phyloP scores from a whole-genome alignment of 371 early-diverging fungal species.

The Parasitella parasitica region DNA sequence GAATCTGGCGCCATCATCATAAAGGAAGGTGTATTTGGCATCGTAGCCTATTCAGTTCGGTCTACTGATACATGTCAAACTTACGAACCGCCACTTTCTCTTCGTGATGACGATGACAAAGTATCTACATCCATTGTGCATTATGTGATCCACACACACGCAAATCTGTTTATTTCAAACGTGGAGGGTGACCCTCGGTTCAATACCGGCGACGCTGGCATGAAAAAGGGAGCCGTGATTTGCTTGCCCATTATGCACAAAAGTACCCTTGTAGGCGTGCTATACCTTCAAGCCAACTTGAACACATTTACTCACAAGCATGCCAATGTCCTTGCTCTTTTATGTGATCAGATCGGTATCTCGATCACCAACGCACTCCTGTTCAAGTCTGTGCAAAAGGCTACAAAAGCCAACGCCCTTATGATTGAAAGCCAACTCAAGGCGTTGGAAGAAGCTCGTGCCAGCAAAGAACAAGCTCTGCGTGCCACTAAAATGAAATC shows the following conservation, averaged over 20 bases:
- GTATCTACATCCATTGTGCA: constrained; percentile 40
- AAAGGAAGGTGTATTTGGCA: constrained; percentile 44
- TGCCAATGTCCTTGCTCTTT: constrained; percentile 51
- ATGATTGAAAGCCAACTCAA: constrained; percentile 44
- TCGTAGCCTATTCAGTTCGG: constrained; percentile 39
- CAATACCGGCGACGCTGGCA: constrained; percentile 27
- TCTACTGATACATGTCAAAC: constrained; percentile 29
- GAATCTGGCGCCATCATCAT: constrained; percentile 47
- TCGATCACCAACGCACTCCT: constrained; percentile 61
- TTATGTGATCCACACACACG: constrained; percentile 43
- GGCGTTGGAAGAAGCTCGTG: constrained; percentile 44
- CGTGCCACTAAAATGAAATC: constrained; percentile 47
- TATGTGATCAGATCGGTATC: constrained; percentile 64
- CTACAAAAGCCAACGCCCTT: constrained; percentile 35
- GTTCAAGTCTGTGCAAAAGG: constrained; percentile 50
- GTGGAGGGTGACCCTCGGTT: constrained; percentile 41
- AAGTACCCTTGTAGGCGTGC: constrained; percentile 50
- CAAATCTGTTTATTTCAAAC: constrained; percentile 41
- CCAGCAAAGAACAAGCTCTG: constrained; percentile 43
- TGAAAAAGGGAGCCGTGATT: constrained; percentile 43
- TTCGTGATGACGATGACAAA: constrained; percentile 36
- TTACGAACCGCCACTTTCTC: constrained; percentile 39
- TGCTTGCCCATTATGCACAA: constrained; percentile 62
- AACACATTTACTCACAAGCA: constrained; percentile 56
- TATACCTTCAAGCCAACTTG: constrained; percentile 57